Conservation (phyloP, 2,329 filamentous ascomycete genomes). For the Raffaelea arxii region DNA sequence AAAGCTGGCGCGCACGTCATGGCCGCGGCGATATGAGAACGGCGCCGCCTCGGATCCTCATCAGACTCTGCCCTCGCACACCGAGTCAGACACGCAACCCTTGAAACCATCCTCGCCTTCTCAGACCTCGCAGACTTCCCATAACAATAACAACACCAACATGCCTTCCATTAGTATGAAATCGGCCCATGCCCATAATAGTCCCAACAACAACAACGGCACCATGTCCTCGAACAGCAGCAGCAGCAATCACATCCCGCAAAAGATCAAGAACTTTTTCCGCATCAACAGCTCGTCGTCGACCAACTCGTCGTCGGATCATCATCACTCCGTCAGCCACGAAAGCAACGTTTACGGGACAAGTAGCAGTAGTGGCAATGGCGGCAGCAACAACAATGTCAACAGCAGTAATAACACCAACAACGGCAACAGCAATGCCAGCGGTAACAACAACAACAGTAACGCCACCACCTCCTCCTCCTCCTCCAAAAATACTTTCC, state of each 20-base stretch:
- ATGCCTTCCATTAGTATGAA: conserved; percentile 51
- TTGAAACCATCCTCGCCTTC: too few species aligned
- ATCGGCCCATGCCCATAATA: conserved; percentile 3
- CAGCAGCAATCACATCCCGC: conserved; percentile 52
- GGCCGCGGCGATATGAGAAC: conserved; percentile 15
- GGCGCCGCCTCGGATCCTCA: conserved; percentile 24
- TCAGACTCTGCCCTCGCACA: conserved; percentile 38
- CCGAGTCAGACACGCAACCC: conserved; percentile 52
- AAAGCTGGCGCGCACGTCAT: conserved; percentile 14
- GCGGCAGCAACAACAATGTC: not conserved
- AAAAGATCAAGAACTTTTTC: conserved; percentile 63
- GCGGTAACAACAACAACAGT: conserved; percentile 1
- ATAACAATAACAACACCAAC: conserved; percentile 3
- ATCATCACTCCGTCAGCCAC: conserved; percentile 12
- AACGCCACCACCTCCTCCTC: conserved; percentile 31
- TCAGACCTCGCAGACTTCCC: too few species aligned
- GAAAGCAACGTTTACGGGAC: conserved; percentile 15
- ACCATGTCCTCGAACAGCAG: conserved; percentile 43
- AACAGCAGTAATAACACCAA: not conserved
- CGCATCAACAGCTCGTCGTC: conserved; percentile 47
- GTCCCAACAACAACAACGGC: conserved; percentile 14
- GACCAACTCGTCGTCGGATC: conserved; percentile 13
- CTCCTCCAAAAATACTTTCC: conserved; percentile 58
- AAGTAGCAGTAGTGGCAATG: conserved; percentile 11
- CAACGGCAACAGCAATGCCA: conserved; percentile 12